Base-by-base conservation (phyloP, 2,329 filamentous ascomycete genomes). In the Zopfia rhizophila region DNA sequence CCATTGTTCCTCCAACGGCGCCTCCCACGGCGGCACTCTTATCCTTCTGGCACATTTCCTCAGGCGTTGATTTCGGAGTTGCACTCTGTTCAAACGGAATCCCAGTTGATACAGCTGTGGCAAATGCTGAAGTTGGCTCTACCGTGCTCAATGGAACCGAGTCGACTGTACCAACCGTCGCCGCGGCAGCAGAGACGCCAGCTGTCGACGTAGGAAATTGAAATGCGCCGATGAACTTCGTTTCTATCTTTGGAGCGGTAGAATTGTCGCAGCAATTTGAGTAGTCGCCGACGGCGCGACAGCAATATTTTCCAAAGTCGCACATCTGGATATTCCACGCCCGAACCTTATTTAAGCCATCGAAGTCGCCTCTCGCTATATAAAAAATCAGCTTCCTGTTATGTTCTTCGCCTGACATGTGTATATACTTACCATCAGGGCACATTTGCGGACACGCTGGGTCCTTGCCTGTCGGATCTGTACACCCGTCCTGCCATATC, bases 291-390 rank as follows among this genome's bases (percentile, higher is more conserved):
- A 44, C 38, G 4, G 63, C 53, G 45, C 66, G 66, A 44, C 68
- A 69, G 52, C 68, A 70, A 38, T 69, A 69, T 38, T 48, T 52
- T n/a, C 68, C 68, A 13, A 52, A 64, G 42, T 69, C 60, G 49
- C 68, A 70, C 18, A 54, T 66, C 42, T 69, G 66, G 10, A 70
- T 51, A 38, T 66, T 68, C 66, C 66, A 70, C 36, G 61, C 56
- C n/a, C 46, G 24, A 13, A 65, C 54, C 22, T 45, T 39, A 14
- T 51, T 51, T 11, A 52, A 30, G 22, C 49, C 57, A 30, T 46
- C 45, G 43, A 56, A 58, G 14, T 57, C 31, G 29, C 36, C 18
- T 13, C 27, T 35, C n/a, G 27, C 49, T 58, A 28, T 8, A 13
- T 8, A 10, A 2, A 11, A 41, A 54, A 25, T 52, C 55, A 40